phyloP scores from a whole-genome alignment of 2,329 filamentous ascomycete genomes.

The Diaporthe humulicola region DNA sequence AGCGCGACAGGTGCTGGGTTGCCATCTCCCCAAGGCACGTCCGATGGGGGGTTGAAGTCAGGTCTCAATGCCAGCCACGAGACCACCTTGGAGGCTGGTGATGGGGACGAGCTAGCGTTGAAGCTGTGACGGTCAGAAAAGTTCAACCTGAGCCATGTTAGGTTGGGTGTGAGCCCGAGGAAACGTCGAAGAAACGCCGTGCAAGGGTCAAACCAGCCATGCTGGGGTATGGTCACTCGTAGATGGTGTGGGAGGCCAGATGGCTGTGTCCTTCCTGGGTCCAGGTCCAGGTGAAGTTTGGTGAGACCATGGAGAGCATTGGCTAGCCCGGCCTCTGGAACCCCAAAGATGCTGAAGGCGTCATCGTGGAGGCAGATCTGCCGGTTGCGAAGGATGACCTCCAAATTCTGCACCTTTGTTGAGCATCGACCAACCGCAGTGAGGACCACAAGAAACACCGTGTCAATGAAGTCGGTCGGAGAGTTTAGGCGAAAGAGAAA shows the following conservation, averaged over 20 bases:
- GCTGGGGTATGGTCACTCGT: background rate
- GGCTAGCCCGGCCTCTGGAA: slow-evolving; percentile 51
- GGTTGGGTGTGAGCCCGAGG: slow-evolving; percentile 54
- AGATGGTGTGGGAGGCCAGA: too few species aligned
- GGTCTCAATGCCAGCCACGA: slow-evolving; percentile 52
- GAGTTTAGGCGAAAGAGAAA: slow-evolving; percentile 36
- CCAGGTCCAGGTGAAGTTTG: slow-evolving; percentile 57
- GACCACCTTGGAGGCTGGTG: slow-evolving; percentile 49
- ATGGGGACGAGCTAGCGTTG: background rate
- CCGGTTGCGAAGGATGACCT: slow-evolving; percentile 58
- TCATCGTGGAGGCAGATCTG: slow-evolving; percentile 51
- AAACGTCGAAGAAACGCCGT: slow-evolving; percentile 51
- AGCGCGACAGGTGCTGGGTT: slow-evolving; percentile 32
- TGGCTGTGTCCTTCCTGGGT: background rate
- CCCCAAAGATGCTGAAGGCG: slow-evolving; percentile 62
- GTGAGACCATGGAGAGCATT: slow-evolving; percentile 60
- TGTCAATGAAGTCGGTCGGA: slow-evolving; percentile 45
- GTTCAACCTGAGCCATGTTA: slow-evolving; percentile 68
- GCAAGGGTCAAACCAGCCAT: slow-evolving; percentile 33
- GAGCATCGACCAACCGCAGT: slow-evolving; percentile 57
- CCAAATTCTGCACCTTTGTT: slow-evolving; percentile 57
- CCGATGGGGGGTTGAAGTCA: background rate
- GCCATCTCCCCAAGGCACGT: background rate
- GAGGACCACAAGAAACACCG: slow-evolving; percentile 57
- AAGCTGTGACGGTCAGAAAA: slow-evolving; percentile 52